phyloP scores from a whole-genome alignment of 1,139 yeast genomes.

The Groenewaldozyma auringiensis region DNA sequence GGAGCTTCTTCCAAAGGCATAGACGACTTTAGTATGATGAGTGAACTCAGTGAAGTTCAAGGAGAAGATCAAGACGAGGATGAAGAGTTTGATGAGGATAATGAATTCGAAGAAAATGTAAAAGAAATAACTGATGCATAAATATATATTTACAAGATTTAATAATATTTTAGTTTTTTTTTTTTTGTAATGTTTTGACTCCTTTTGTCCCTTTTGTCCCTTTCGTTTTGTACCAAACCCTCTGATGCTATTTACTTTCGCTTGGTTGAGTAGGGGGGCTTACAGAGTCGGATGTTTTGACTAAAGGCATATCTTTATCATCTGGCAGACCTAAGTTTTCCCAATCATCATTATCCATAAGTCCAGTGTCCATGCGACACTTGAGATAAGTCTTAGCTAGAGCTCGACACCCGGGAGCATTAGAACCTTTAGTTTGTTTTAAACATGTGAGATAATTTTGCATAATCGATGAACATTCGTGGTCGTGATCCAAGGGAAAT shows the following conservation, averaged over 20 bases:
- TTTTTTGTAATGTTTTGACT: too few relatives aligned
- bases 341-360: constrained; percentile 84
- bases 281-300: constrained; percentile 1
- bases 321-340: constrained; percentile 76
- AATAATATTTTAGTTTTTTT: too few relatives aligned
- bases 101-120: background rate
- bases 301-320: constrained; percentile 32
- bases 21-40: background rate
- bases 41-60: background rate
- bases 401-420: constrained; percentile 82
- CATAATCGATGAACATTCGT: constrained; percentile 75
- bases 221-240: too few relatives aligned
- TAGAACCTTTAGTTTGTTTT: constrained; percentile 67
- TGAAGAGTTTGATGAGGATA: background rate
- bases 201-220: too few relatives aligned
- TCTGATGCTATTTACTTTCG: too few relatives aligned
- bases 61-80: background rate
- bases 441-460: constrained; percentile 68
- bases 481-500: constrained; percentile 88
- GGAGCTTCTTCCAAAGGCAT: background rate
- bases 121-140: too few relatives aligned
- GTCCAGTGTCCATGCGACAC: constrained; percentile 79
- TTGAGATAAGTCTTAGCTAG: constrained; percentile 73
- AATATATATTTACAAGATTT: constrained; percentile 4
- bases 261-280: too few relatives aligned